These are phyloP conservation scores for Echinosphaeria canescens DNA, from an alignment of 2,329 filamentous ascomycete genomes.

Conservation along the genomic window DNA sequence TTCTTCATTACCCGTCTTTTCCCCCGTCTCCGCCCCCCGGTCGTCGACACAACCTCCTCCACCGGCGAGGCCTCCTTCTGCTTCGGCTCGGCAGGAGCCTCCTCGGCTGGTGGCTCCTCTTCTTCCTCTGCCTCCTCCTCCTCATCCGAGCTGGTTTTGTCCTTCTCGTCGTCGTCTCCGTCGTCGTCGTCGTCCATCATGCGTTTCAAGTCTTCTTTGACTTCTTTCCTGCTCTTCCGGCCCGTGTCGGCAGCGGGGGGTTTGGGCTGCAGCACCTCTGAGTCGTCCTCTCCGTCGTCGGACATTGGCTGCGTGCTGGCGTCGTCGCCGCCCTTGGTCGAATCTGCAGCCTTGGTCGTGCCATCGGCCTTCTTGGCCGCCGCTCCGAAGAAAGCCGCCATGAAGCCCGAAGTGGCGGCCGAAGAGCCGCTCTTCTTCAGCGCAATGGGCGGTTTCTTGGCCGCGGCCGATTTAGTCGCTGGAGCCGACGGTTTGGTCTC, in stretches of 20 bases:
- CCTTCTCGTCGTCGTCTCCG: constrained; percentile 20
- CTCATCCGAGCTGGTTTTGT: constrained; percentile 26
- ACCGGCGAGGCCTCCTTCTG: constrained; percentile 12
- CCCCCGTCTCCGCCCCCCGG: constrained; percentile 48
- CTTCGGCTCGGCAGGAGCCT: constrained; percentile 12
- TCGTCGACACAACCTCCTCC: constrained; percentile 23
- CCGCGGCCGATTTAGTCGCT: constrained; percentile 2
- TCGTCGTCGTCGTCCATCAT: constrained; percentile 56
- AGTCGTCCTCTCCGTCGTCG: constrained; percentile 26
- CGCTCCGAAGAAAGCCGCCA: constrained; percentile 59
- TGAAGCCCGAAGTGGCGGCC: constrained; percentile 28
- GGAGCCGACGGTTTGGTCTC: constrained; percentile 9
- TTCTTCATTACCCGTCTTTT: constrained; percentile 71
- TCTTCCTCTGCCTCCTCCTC: constrained; percentile 28
- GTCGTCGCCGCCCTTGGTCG: constrained; percentile 22
- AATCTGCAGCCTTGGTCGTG: constrained; percentile 25
- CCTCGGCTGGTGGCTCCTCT: constrained; percentile 9
- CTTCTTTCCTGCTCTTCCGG: constrained; percentile 30
- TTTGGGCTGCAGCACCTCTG: constrained; percentile 21
- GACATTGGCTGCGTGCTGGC: constrained; percentile 28
- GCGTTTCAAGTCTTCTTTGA: constrained; percentile 40
- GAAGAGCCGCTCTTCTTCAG: constrained; percentile 39
- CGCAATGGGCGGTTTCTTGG: constrained; percentile 15
- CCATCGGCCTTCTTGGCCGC: constrained; percentile 10
- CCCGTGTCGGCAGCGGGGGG: constrained; percentile 8